Evolutionary conservation across 139 green algal genomes (phyloP).

Genomic region (Tetraselmis striata): DNA sequence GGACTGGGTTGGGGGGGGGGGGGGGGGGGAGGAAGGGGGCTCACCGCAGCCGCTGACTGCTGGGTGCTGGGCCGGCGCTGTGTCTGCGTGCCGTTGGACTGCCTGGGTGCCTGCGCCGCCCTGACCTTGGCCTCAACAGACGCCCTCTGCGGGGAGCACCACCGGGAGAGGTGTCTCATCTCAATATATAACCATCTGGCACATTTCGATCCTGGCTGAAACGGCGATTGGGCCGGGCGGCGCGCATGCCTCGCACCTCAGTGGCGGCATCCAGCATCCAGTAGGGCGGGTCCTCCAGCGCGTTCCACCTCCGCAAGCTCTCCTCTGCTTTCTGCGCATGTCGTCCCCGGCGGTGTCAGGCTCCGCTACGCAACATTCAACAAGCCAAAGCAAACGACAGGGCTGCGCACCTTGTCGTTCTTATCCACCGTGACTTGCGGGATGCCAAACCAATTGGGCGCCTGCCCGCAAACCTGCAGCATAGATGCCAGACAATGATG

Average conservation of each 20-base stretch:
- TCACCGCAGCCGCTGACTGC: background rate
- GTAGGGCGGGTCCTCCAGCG: background rate
- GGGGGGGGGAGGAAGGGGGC: no score
- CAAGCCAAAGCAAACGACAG: no score
- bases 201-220: no score
- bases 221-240: no score
- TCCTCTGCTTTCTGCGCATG: background rate
- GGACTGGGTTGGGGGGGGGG: no score
- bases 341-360: no score
- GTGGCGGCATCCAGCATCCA: background rate
- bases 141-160: background rate
- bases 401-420: background rate
- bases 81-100: background rate
- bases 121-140: background rate
- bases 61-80: background rate
- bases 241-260: background rate
- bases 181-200: no score
- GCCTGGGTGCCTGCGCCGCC: background rate
- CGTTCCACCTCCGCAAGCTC: background rate
- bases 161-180: no score
- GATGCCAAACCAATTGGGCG: background rate
- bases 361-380: no score
- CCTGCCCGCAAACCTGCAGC: background rate
- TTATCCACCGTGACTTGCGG: background rate
- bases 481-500: no score